Percentiles rank a stretch among this genome's conserved stretches.
phyloP scores from a whole-genome alignment of 1,284 basidiomycete genomes.

The Puccinia horiana region DNA sequence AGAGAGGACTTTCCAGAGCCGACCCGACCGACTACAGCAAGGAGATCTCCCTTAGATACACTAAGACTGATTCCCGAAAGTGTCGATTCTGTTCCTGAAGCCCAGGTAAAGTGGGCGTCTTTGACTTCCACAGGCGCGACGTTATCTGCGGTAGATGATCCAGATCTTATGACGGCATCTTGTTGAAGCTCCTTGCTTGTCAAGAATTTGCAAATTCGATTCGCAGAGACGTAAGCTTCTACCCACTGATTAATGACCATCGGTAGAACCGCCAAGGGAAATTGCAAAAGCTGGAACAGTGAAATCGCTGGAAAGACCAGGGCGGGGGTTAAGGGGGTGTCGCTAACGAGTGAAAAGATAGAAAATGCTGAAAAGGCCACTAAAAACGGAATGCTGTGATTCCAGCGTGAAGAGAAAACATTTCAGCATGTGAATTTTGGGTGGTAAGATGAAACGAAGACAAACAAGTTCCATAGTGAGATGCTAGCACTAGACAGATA shows the following conservation, averaged over 20 bases:
- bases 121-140: conserved; percentile 69
- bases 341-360: conserved; percentile 71
- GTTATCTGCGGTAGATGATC: conserved; percentile 62
- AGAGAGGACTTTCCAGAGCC: conserved; percentile 76
- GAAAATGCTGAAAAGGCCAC: conserved; percentile 66
- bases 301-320: conserved; percentile 92
- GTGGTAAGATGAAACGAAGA: not conserved
- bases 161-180: conserved; percentile 67
- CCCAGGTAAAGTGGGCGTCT: conserved; percentile 60
- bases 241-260: conserved; percentile 62
- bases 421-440: not conserved
- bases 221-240: conserved; percentile 81
- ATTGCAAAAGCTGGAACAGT: conserved; percentile 83
- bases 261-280: conserved; percentile 75
- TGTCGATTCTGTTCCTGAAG: conserved; percentile 61
- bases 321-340: conserved; percentile 78
- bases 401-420: not conserved
- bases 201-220: conserved; percentile 77
- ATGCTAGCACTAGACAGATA: conserved; percentile 63
- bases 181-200: conserved; percentile 75
- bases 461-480: conserved; percentile 51
- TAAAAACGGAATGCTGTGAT: conserved; percentile 61
- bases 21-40: conserved; percentile 83
- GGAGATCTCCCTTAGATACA: conserved; percentile 79
- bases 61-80: conserved; percentile 75